Base-by-base conservation (phyloP, 176 grass and related monocot genomes). In the Dendrocalamus sinicus region DNA sequence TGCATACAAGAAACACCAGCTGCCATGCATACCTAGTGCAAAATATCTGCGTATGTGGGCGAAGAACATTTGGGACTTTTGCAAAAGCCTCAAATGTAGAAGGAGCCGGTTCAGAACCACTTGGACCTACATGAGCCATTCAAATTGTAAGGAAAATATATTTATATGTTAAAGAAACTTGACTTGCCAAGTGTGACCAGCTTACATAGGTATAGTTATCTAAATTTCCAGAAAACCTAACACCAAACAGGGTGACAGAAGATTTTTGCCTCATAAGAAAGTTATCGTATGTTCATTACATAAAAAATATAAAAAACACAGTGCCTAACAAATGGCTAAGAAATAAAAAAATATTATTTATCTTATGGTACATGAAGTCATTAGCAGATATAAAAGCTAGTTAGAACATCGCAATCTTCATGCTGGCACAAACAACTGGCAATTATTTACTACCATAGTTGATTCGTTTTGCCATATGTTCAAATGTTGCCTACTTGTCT, bases 1-100 rank as follows among this genome's bases (percentile, higher is more conserved):
- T 12, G 3, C 75, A 79, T 28, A 19, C 11, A 75, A 79, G 13
- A 73, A 50, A 66, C 68, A 52, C 1, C 40, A 16, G 72, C 52
- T 79, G 40, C 20, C 68, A 55, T 7, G 24, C 20, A 50, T 89
- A 98, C 96, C 96, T 98, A 52, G 96, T 98, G 75, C 96, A 98
- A 70, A 95, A 98, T 75, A 98, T 95, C 77, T 95, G 93, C 12
- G 93, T 98, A 81, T 98, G 93, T 5, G 93, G 96, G 67, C 96
- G 93, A 70, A 98, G 62, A 75, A 89, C 81, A 79, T 87, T 91
- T 72, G 96, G 96, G 89, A 98, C 96, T 92, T 94, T 94, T n/a
- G 82, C 90, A 94, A 98, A 98, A 72, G 88, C 90, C 88, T 98
- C 96, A 86, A 98, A 95, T 72, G 82, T 92, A 86, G 80, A 95